Evolutionary conservation across 805 yeast species (phyloP).

Genomic region (Candida arabinofermentans): DNA sequence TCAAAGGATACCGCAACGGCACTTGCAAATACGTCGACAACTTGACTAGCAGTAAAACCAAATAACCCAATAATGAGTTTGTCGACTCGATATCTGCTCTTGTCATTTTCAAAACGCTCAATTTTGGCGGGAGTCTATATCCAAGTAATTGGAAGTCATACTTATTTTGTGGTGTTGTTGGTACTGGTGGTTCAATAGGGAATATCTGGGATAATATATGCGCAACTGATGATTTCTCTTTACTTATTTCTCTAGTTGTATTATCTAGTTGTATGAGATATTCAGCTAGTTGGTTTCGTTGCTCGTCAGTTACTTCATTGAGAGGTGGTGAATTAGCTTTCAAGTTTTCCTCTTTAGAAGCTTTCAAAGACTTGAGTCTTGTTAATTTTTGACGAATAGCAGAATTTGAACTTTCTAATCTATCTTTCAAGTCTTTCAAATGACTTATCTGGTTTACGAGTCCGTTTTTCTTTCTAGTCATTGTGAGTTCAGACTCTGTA

Average conservation of each 20-base stretch:
- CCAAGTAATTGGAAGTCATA: conserved; percentile 30
- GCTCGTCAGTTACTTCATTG: background rate
- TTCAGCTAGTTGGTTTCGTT: conserved; percentile 12
- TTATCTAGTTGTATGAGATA: conserved; percentile 13
- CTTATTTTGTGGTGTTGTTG: conserved; percentile 14
- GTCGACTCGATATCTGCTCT: conserved; percentile 35
- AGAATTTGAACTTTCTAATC: background rate
- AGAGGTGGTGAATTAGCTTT: background rate
- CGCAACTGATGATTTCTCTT: conserved; percentile 26
- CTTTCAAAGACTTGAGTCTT: background rate
- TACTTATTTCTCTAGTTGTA: conserved; percentile 6
- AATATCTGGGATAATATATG: conserved; percentile 25
- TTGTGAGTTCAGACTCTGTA: background rate
- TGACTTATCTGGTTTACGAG: background rate
- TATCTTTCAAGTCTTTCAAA: background rate
- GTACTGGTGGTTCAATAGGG: conserved; percentile 25
- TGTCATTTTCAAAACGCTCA: conserved; percentile 19
- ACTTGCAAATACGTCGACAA: conserved; percentile 39
- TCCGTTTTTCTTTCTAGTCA: background rate
- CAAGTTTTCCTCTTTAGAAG: background rate
- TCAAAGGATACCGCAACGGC: conserved; percentile 47
- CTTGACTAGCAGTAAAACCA: conserved; percentile 38
- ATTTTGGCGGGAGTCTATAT: conserved; percentile 25
- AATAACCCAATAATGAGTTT: conserved; percentile 47
- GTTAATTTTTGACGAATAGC: background rate